Evolutionary conservation across 805 yeast species (phyloP), one percentile per base, ranked within the genome.

Genomic region (Hanseniaspora mollemarum): DNA sequence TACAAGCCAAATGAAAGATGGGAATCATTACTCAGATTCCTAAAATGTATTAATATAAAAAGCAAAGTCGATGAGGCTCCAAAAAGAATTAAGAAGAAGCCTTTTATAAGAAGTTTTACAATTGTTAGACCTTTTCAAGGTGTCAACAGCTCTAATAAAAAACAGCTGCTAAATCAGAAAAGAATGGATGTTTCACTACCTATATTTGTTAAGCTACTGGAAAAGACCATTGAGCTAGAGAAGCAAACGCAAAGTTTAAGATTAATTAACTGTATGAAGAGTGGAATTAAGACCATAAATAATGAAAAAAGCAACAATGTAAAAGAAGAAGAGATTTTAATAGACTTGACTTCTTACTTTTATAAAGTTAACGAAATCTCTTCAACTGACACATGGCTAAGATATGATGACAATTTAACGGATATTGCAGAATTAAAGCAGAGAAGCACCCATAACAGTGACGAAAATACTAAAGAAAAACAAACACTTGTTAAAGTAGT

Each of bases 291-390:
- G 3, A 25, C 32, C 3, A 39, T 6, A n/a, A 4, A n/a, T 5
- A 39, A 25, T 15, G 4, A 4, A 9, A 25, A 25, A 12, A 21
- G 26, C 3, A 7, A n/a, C 12, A 4, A 25, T n/a, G 16, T 39
- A 25, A 24, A 39, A 39, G 32, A 24, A 16, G 21, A 39, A n/a
- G 32, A 39, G 4, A 39, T 39, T 5, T 25, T 25, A 24, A 39
- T 39, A 5, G 43, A 39, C 26, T 39, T 39, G 21, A 16, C 43
- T 8, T 39, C 43, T n/a, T 39, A 39, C 19, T 39, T 39, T 25
- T n/a, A 39, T 39, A 39, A 39, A 39, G 13, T 39, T n/a, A 39
- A 24, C n/a, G 41, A 37, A 22, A 16, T 37, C 13, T 37, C 41
- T 5, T 10, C 41, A 28, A 28, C 21, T 22, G 41, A 37, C 12